phyloP scores from a whole-genome alignment of 768 basidiomycete species.

The Hirschioporus abietinus region DNA sequence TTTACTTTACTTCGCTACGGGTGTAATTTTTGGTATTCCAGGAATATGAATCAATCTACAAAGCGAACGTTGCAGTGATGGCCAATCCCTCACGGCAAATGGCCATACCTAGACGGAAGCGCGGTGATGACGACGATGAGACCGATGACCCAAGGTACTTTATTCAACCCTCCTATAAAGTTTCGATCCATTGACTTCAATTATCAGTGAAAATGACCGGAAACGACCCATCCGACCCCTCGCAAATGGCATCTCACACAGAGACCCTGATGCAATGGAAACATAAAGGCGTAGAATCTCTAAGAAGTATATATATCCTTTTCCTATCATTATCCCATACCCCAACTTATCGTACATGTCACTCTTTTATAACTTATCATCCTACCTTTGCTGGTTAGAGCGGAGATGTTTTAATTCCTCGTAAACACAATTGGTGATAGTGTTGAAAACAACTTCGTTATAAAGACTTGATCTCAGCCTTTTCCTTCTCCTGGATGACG shows the following conservation, averaged over 20 bases:
- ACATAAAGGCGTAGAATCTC: constrained; percentile 1
- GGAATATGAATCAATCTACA: constrained; percentile 94
- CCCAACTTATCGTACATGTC: background rate
- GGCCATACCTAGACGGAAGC: constrained; percentile 52
- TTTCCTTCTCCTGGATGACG: constrained; percentile 78
- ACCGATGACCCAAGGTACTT: constrained; percentile 2
- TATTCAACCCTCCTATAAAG: background rate
- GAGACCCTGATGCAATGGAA: constrained; percentile 6
- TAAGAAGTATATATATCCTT: background rate
- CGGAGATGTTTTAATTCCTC: too few relatives aligned
- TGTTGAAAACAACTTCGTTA: constrained; percentile 30
- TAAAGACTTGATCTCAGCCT: constrained; percentile 73
- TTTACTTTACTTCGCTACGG: background rate
- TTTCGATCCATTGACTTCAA: background rate
- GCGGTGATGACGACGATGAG: constrained; percentile 67
- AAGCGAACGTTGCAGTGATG: constrained; percentile 66
- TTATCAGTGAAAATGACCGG: constrained; percentile 34
- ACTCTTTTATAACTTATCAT: background rate
- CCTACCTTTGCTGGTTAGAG: too few relatives aligned
- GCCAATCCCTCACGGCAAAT: constrained; percentile 46
- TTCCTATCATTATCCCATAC: constrained; percentile 5
- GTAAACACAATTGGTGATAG: background rate
- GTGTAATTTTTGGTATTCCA: constrained; percentile 24
- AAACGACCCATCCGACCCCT: constrained; percentile 26
- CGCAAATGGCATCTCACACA: constrained; percentile 1